Percentiles rank a stretch among this genome's conserved stretches.
Conservation (phyloP, 352 stramenopile genomes). For the Phytophthora europaea region DNA sequence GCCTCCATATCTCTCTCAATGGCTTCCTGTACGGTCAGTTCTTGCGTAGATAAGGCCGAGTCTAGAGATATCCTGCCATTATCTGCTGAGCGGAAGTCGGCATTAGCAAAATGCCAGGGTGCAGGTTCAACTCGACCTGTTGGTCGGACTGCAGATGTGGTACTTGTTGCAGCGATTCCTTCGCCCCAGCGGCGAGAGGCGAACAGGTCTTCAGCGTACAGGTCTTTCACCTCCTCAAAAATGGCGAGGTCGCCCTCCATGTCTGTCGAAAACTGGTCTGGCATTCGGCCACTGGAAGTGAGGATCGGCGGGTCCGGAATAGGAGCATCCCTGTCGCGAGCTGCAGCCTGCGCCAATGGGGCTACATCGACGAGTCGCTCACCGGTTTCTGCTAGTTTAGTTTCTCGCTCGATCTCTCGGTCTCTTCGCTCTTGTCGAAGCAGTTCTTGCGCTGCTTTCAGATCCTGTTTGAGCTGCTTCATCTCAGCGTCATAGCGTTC, state of each 20-base stretch:
- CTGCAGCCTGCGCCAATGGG: background rate
- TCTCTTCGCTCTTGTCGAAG: conserved; percentile 57
- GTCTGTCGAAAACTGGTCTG: conserved; percentile 27
- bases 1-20: conserved; percentile 38
- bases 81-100: background rate
- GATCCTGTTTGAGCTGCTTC: conserved; percentile 43
- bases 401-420: conserved; percentile 58
- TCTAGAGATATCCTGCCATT: background rate
- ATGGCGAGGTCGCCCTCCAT: conserved; percentile 47
- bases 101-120: conserved; percentile 4
- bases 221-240: conserved; percentile 54
- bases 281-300: background rate
- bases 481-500: conserved; percentile 44
- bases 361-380: background rate
- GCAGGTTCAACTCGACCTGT: conserved; percentile 4
- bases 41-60: conserved; percentile 11
- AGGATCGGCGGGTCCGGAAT: background rate
- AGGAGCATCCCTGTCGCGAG: background rate
- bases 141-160: conserved; percentile 1
- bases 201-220: conserved; percentile 51
- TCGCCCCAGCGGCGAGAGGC: conserved; percentile 33
- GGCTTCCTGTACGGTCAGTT: conserved; percentile 33
- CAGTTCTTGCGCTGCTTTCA: conserved; percentile 58
- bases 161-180: background rate
- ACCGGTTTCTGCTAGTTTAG: conserved; percentile 35